Evolutionary conservation across 1,139 yeast genomes (phyloP).

Genomic region (Saccharomycopsis hybrid): DNA sequence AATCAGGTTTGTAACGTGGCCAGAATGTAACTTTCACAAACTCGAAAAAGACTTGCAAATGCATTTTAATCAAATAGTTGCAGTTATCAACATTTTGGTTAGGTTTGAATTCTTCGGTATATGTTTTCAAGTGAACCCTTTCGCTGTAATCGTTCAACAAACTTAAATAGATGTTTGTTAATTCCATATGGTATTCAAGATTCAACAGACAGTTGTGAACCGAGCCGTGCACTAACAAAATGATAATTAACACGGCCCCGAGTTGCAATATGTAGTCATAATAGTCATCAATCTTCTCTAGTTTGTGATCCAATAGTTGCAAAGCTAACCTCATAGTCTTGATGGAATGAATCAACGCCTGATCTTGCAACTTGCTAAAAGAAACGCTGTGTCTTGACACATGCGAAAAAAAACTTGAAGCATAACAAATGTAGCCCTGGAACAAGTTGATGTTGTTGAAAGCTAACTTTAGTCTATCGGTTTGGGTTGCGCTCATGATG

Average conservation of each 20-base stretch:
- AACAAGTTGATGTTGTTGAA: not conserved
- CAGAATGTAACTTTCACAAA: slow-evolving; percentile 9
- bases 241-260: slow-evolving; percentile 2
- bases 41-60: slow-evolving; percentile 12
- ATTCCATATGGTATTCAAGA: slow-evolving; percentile 1
- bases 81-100: slow-evolving; percentile 2
- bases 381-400: not conserved
- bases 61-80: slow-evolving; percentile 4
- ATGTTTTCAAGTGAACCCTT: not conserved
- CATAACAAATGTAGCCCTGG: slow-evolving; percentile 7
- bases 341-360: not conserved
- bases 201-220: not conserved
- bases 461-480: slow-evolving; percentile 7
- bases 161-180: not conserved
- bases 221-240: slow-evolving; percentile 6
- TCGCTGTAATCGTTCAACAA: slow-evolving; percentile 8
- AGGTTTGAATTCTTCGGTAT: slow-evolving; percentile 1
- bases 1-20: slow-evolving; percentile 9
- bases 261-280: slow-evolving; percentile 4
- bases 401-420: not conserved
- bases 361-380: not conserved
- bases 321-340: not conserved
- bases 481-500: not conserved
- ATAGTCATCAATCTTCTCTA: not conserved
- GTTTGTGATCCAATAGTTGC: not conserved